Evolutionary conservation across 192 early-diverging fungal species (phyloP).

Genomic region (Chytriomyces hyalinus): DNA sequence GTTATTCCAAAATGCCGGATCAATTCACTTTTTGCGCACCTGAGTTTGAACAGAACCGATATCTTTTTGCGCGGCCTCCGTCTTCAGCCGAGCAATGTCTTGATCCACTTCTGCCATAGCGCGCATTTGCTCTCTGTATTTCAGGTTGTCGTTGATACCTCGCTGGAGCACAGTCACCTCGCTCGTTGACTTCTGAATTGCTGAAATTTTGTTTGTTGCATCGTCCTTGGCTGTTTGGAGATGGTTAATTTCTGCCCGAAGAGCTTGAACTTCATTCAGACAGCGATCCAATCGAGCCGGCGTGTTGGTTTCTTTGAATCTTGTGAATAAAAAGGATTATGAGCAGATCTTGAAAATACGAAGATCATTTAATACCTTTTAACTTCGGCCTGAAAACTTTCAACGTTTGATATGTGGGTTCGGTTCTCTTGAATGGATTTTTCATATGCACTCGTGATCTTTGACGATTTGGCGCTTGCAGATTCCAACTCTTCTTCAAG

Average conservation of each 20-base stretch:
- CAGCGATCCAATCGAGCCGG: slow-evolving; percentile 34
- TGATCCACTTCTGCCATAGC: slow-evolving; percentile 33
- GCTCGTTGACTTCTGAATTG: slow-evolving; percentile 34
- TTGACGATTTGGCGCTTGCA: slow-evolving; percentile 17
- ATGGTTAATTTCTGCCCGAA: slow-evolving; percentile 36
- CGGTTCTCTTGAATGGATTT: slow-evolving; percentile 22
- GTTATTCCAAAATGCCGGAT: slow-evolving; percentile 5
- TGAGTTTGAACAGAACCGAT: not conserved
- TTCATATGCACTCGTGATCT: not conserved
- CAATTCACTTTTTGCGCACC: not conserved
- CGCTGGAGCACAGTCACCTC: slow-evolving; percentile 40
- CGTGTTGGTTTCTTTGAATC: slow-evolving; percentile 24
- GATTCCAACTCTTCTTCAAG: slow-evolving; percentile 40
- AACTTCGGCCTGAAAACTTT: not conserved
- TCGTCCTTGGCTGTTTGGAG: slow-evolving; percentile 48
- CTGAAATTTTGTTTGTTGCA: slow-evolving; percentile 44
- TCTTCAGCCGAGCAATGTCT: slow-evolving; percentile 49
- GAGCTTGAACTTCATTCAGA: slow-evolving; percentile 11
- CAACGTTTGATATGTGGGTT: slow-evolving; percentile 5
- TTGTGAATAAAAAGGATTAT: not conserved
- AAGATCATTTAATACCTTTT: not conserved
- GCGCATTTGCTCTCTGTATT: slow-evolving; percentile 54
- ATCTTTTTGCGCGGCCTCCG: slow-evolving; percentile 37
- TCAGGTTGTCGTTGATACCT: slow-evolving; percentile 53
- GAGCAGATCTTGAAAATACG: not conserved